Percentiles rank a stretch among this genome's conserved stretches.
Conservation (phyloP, 192 early-diverging fungal genomes). For the Gryganskiella cystojenkinii region DNA sequence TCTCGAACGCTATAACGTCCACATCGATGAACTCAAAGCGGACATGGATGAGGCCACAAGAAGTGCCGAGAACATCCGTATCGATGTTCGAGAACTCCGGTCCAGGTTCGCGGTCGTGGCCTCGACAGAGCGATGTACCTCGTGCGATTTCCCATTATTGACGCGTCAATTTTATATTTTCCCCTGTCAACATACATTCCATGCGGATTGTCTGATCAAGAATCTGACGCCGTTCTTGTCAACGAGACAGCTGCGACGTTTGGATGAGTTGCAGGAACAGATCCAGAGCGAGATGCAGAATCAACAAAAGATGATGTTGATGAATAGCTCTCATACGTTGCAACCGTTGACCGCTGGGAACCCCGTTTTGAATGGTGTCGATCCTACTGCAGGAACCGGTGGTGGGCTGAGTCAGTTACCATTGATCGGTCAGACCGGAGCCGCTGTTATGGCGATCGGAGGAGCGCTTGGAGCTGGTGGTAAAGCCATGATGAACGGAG, state of each 20-base stretch:
- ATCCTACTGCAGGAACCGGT: conserved; percentile 1
- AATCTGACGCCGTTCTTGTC: conserved; percentile 29
- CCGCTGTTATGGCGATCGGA: conserved; percentile 48
- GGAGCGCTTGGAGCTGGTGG: conserved; percentile 46
- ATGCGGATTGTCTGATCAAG: conserved; percentile 89
- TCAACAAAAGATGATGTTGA: conserved; percentile 38
- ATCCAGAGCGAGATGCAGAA: conserved; percentile 62
- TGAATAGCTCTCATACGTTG: conserved; percentile 21
- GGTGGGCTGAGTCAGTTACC: conserved; percentile 19
- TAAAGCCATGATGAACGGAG: conserved; percentile 44
- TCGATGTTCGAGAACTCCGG: conserved; percentile 88
- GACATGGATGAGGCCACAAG: conserved; percentile 98
- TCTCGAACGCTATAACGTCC: conserved; percentile 91
- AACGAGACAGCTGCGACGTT: conserved; percentile 55
- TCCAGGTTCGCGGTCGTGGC: conserved; percentile 78
- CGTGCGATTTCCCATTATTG: conserved; percentile 83
- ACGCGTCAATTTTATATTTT: conserved; percentile 94
- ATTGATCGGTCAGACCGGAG: conserved; percentile 48
- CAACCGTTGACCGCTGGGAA: conserved; percentile 27
- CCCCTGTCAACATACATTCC: conserved; percentile 95
- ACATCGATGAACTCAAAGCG: conserved; percentile 87
- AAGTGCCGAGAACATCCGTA: conserved; percentile 91
- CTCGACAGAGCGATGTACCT: conserved; percentile 79
- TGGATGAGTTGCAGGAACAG: conserved; percentile 71
- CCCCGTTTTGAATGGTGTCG: conserved; percentile 14